phyloP scores from a whole-genome alignment of 495 filamentous ascomycete genomes.

The Penicillium pulvis region DNA sequence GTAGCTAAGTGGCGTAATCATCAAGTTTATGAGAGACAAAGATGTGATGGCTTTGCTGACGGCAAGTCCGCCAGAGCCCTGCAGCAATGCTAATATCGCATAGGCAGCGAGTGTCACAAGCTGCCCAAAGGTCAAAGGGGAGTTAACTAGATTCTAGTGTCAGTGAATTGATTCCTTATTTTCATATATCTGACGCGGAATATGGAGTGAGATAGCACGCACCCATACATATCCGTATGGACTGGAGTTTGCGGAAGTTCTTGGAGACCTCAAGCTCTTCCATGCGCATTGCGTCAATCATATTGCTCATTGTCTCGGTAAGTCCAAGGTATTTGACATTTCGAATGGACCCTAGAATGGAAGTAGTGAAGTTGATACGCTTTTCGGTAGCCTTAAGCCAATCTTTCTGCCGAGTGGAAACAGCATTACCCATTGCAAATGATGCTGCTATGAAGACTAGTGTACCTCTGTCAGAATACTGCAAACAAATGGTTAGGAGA shows the following conservation, averaged over 20 bases:
- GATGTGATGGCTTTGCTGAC: constrained; percentile 24
- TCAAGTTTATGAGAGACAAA: constrained; percentile 20
- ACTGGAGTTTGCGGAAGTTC: constrained; percentile 15
- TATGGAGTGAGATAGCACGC: background rate
- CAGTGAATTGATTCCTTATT: background rate
- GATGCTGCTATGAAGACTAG: constrained; percentile 11
- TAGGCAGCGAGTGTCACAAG: constrained; percentile 25
- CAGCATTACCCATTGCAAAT: constrained; percentile 39
- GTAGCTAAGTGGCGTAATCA: constrained; percentile 19
- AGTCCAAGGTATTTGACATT: constrained; percentile 24
- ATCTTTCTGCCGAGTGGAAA: too few species aligned
- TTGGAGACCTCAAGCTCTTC: constrained; percentile 22
- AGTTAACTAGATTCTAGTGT: constrained; percentile 17
- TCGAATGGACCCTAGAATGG: constrained; percentile 22
- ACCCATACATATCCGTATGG: constrained; percentile 19
- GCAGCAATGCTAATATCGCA: constrained; percentile 19
- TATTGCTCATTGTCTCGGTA: constrained; percentile 16
- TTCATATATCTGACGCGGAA: background rate
- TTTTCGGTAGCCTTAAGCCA: constrained; percentile 43
- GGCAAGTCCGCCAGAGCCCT: constrained; percentile 17
- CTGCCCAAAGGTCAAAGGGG: constrained; percentile 17
- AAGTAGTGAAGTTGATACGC: constrained; percentile 49
- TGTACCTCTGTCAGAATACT: background rate
- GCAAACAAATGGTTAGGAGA: background rate
- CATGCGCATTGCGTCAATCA: constrained; percentile 13